Evolutionary conservation across 1,139 yeast species (phyloP), one percentile per base, ranked within the genome.

Genomic region (Suhomyces bokatorum): DNA sequence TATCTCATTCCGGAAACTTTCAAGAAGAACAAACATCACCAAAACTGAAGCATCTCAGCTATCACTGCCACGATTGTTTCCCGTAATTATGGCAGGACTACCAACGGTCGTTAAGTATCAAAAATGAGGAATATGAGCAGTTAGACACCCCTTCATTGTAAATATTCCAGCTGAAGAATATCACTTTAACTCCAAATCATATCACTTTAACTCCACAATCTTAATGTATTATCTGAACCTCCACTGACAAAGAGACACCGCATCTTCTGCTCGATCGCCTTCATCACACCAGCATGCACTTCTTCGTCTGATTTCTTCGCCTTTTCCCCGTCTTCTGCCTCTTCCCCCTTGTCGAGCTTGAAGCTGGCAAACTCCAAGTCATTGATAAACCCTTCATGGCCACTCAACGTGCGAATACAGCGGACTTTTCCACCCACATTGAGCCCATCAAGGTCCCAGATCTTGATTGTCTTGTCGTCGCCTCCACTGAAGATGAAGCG

Each of bases 361-460:
- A 66, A 72, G 1, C 71, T 58, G 0, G 89, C 90, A 78, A 88
- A 84, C 32, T 73, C 73, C 7, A 87, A 69, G 40, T 80, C 74
- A 54, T 81, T 85, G 10, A 89, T 77, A 59, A 89, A 88, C 34
- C 88, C 91, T 36, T 81, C 83, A 60, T 87, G 95, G 0, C 85
- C 90, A 28, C 63, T 66, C 13, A 87, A 66, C 0, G 80, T 77
- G 41, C 76, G 66, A 9, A 81, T 69, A 46, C 73, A 69, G 22
- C 63, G 52, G 33, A 87, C 81, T 39, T 69, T 67, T 1, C 75
- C 70, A 8, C 59, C 60, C 2, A 58, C 56, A 30, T 77, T 78
- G 35, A 78, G 75, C 14, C 75, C 66, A 3, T 59, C 63, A 46
- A 90, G 66, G 62, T 90, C 95, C 98, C 98, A 91, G 26, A 88